A percentile compares a stretch with the other conserved stretches of the same genome.
Evolutionary conservation across 2,329 filamentous ascomycete species (phyloP).

Genomic region (Fonsecaea multimorphosa): DNA sequence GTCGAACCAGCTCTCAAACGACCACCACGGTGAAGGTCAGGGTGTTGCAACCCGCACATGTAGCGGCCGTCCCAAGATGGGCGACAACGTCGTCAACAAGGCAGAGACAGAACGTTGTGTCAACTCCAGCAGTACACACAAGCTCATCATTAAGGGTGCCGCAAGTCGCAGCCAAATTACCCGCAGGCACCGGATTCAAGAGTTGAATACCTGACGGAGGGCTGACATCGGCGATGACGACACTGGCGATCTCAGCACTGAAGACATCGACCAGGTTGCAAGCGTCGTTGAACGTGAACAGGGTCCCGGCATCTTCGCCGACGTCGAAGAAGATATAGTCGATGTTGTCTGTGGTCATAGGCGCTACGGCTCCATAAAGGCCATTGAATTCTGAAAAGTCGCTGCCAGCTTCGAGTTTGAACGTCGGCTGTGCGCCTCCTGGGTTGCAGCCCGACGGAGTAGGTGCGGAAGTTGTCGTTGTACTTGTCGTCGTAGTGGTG

Average conservation of each 20-base stretch:
- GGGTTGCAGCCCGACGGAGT: slow-evolving; percentile 1
- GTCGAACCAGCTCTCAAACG: background rate
- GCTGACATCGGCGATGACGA: slow-evolving; percentile 2
- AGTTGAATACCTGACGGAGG: background rate
- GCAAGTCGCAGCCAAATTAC: slow-evolving; percentile 2
- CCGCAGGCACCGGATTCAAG: background rate
- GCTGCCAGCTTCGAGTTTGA: slow-evolving; percentile 2
- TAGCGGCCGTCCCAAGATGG: background rate
- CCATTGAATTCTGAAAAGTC: slow-evolving; percentile 3
- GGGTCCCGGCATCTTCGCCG: background rate
- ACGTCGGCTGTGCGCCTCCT: background rate
- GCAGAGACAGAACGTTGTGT: slow-evolving; percentile 2
- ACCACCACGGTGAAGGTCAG: background rate
- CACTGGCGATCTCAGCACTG: background rate
- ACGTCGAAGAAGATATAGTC: slow-evolving; percentile 7
- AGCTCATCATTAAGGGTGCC: background rate
- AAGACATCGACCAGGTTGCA: slow-evolving; percentile 4
- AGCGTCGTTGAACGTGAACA: slow-evolving; percentile 1
- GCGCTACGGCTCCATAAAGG: background rate
- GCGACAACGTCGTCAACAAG: background rate
- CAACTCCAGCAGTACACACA: background rate
- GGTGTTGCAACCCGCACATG: background rate
- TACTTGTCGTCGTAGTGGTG: background rate
- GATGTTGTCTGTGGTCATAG: background rate
- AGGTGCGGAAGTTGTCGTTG: background rate